These are phyloP conservation scores for Nyctanthes arbortristis DNA, from an alignment of 257 asterid genomes.

Conservation along the genomic window DNA sequence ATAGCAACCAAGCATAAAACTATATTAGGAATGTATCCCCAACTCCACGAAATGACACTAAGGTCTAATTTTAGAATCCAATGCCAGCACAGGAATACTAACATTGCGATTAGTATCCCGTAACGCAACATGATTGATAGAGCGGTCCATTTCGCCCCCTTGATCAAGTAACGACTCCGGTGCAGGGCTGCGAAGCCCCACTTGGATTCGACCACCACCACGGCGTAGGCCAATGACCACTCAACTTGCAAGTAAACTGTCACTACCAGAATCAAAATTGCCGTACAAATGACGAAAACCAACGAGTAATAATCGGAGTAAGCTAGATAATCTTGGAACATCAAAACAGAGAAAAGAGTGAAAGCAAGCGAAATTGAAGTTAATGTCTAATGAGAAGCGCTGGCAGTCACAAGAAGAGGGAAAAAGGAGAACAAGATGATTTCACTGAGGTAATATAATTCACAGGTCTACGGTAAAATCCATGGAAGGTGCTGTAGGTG, in stretches of 20 bases:
- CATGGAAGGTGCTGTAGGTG: conserved; percentile 59
- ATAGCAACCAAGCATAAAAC: no score
- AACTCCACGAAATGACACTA: no score
- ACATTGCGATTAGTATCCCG: conserved; percentile 17
- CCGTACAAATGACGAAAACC: conserved; percentile 4
- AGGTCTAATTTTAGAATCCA: no score
- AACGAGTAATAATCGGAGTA: conserved; percentile 18
- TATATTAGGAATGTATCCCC: no score
- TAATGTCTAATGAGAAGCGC: conserved; percentile 18
- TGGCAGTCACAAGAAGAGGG: conserved; percentile 28
- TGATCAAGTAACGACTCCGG: conserved; percentile 57
- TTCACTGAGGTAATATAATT: conserved; percentile 43
- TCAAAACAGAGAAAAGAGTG: neutral
- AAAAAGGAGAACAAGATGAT: conserved; percentile 43
- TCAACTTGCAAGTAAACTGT: conserved; percentile 38
- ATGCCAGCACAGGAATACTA: conserved; percentile 33
- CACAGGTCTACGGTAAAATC: conserved; percentile 57
- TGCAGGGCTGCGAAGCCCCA: conserved; percentile 62
- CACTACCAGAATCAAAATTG: conserved; percentile 11
- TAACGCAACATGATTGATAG: conserved; percentile 31
- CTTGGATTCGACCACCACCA: conserved; percentile 63
- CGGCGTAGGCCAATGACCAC: conserved; percentile 44
- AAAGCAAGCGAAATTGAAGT: conserved; percentile 18
- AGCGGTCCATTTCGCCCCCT: conserved; percentile 49
- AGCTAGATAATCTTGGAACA: conserved; percentile 25